These are phyloP conservation scores for Rosa persica DNA, from an alignment of 306 rosid species.

Conservation along the genomic window DNA sequence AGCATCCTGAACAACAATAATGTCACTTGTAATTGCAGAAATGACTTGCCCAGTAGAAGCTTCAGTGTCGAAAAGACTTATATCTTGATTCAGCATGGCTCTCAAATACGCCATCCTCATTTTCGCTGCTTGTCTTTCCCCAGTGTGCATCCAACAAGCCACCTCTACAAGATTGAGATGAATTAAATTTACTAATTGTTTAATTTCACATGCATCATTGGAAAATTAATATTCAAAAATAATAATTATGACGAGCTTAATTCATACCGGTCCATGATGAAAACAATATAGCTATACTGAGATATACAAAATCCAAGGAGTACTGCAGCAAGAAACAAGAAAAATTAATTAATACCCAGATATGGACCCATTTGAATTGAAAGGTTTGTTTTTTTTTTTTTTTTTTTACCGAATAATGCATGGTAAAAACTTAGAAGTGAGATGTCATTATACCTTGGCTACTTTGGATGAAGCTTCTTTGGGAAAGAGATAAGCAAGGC, in stretches of 20 bases:
- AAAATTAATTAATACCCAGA: neutral
- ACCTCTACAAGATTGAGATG: conserved; percentile 53
- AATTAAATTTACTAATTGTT: neutral
- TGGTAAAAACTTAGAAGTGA: neutral
- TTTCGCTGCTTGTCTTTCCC: conserved; percentile 91
- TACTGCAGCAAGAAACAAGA: conserved; percentile 55
- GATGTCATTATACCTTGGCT: conserved; percentile 60
- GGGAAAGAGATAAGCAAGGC: conserved; percentile 89
- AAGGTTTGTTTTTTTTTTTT: neutral
- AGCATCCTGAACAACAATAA: conserved; percentile 89
- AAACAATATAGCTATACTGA: conserved; percentile 76
- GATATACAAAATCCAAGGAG: conserved; percentile 86
- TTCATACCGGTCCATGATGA: conserved; percentile 91
- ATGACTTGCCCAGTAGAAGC: conserved; percentile 93
- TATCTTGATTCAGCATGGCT: conserved; percentile 86
- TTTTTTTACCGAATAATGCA: neutral
- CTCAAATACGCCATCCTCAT: conserved; percentile 96
- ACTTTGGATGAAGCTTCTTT: conserved; percentile 87
- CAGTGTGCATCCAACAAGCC: conserved; percentile 99
- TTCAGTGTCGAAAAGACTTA: conserved; percentile 85
- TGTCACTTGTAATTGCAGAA: conserved; percentile 84
- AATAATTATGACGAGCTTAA: neutral
- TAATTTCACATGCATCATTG: neutral
- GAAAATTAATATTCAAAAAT: neutral
- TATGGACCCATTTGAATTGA: neutral